Conservation (phyloP, 202 grass and related monocot species). For the Carex arenaria region DNA sequence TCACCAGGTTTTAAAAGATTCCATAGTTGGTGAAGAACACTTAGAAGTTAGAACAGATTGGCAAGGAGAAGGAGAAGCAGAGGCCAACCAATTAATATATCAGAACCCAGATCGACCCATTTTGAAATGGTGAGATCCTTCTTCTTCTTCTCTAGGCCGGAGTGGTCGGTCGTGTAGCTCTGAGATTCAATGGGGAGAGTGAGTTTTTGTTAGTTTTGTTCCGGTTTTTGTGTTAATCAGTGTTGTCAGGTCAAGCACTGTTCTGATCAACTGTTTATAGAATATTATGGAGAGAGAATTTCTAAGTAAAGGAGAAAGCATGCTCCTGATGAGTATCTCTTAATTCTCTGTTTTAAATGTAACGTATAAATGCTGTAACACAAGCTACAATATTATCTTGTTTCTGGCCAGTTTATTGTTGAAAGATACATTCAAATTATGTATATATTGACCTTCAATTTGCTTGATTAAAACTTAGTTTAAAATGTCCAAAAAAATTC, state of each 20-base stretch:
- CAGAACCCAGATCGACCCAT: background rate
- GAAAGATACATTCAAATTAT: background rate
- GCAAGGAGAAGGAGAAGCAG: conserved; percentile 17
- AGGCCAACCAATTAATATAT: background rate
- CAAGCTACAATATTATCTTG: background rate
- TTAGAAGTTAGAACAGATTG: background rate
- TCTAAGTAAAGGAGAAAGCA: conserved; percentile 5
- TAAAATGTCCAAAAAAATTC: background rate
- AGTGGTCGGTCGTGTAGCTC: conserved; percentile 12
- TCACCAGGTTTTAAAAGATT: conserved; percentile 1
- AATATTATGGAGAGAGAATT: background rate
- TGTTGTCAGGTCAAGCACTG: background rate
- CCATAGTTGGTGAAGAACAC: background rate
- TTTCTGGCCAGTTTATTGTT: background rate
- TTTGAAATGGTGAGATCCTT: conserved; percentile 18
- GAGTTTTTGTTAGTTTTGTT: background rate
- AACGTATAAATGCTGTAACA: conserved; percentile 5
- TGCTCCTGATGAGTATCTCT: conserved; percentile 10
- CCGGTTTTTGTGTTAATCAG: background rate
- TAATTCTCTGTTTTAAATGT: background rate
- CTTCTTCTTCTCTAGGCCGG: too few species aligned
- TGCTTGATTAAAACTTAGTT: background rate
- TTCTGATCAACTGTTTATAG: conserved; percentile 15
- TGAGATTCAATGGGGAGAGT: background rate
- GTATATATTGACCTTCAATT: background rate